phyloP scores from a whole-genome alignment of 1,284 basidiomycete species.

The Marasmius fiardii region DNA sequence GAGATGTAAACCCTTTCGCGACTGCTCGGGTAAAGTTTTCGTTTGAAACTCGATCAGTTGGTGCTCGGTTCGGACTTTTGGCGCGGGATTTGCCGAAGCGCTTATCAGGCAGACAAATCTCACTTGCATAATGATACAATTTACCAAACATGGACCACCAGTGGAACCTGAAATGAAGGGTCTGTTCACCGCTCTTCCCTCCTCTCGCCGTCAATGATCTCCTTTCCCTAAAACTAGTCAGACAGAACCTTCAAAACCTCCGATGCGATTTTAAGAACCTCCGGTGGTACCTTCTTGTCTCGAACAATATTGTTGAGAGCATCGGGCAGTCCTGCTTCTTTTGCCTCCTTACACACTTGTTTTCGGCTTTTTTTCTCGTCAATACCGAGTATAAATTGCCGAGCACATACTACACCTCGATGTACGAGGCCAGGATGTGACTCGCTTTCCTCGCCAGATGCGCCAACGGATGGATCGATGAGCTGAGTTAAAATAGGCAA shows the following conservation, averaged over 20 bases:
- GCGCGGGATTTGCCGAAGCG: too few relatives aligned
- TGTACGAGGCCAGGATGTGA: slow-evolving; percentile 65
- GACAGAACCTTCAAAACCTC: slow-evolving; percentile 35
- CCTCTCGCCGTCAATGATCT: too few relatives aligned
- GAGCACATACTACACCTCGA: slow-evolving; percentile 69
- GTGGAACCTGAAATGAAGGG: too few relatives aligned
- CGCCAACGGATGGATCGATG: slow-evolving; percentile 50
- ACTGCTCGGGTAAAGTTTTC: too few relatives aligned
- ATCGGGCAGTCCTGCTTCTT: slow-evolving; percentile 44
- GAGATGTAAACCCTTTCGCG: too few relatives aligned
- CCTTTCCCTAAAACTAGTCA: too few relatives aligned
- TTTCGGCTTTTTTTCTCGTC: slow-evolving; percentile 33
- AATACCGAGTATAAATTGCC: slow-evolving; percentile 57
- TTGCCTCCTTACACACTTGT: slow-evolving; percentile 45
- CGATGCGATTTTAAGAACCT: slow-evolving; percentile 38
- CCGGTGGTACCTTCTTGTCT: slow-evolving; percentile 28
- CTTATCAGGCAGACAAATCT: too few relatives aligned
- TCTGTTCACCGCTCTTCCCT: too few relatives aligned
- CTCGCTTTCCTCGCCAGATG: slow-evolving; percentile 28
- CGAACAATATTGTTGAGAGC: slow-evolving; percentile 48
- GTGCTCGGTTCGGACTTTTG: too few relatives aligned
- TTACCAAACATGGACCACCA: too few relatives aligned
- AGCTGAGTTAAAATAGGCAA: slow-evolving; percentile 62
- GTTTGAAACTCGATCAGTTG: too few relatives aligned
- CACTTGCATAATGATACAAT: too few relatives aligned